These are phyloP conservation scores for Vishniacozyma victoriae DNA, from an alignment of 768 basidiomycete species.

Conservation along the genomic window DNA sequence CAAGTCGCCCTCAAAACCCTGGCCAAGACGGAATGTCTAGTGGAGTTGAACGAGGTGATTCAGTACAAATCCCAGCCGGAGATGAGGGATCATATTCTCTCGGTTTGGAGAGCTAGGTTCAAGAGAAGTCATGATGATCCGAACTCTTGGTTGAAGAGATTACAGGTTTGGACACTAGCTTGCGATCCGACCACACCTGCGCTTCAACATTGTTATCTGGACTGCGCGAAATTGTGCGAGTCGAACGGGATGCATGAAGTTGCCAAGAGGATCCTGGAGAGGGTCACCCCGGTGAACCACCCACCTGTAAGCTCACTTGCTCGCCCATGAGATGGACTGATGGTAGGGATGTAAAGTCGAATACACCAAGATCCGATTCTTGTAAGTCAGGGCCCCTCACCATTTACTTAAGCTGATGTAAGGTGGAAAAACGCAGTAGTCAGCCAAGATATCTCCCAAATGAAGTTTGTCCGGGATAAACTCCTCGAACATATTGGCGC, in stretches of 20 bases:
- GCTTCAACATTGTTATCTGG: slow-evolving; percentile 37
- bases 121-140: slow-evolving; percentile 37
- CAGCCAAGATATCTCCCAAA: slow-evolving; percentile 3
- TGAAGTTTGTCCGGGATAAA: slow-evolving; percentile 10
- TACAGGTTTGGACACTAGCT: slow-evolving; percentile 40
- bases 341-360: slow-evolving; percentile 38
- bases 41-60: slow-evolving; percentile 45
- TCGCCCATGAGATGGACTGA: background rate
- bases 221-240: slow-evolving; percentile 41
- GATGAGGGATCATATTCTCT: slow-evolving; percentile 21
- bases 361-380: slow-evolving; percentile 38
- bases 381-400: slow-evolving; percentile 14
- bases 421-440: slow-evolving; percentile 33
- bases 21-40: slow-evolving; percentile 41
- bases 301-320: slow-evolving; percentile 24
- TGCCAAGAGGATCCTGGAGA: slow-evolving; percentile 25
- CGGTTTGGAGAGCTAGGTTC: slow-evolving; percentile 37
- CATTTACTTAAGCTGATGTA: background rate
- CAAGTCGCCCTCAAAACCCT: slow-evolving; percentile 38
- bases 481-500: slow-evolving; percentile 21
- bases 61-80: slow-evolving; percentile 42
- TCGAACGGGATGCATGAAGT: slow-evolving; percentile 30
- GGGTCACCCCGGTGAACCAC: slow-evolving; percentile 16
- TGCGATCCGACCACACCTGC: slow-evolving; percentile 23
- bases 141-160: slow-evolving; percentile 40